Percentiles rank a stretch among this genome's conserved stretches.
phyloP scores from a whole-genome alignment of 257 asterid genomes.

The Plantago elongata region DNA sequence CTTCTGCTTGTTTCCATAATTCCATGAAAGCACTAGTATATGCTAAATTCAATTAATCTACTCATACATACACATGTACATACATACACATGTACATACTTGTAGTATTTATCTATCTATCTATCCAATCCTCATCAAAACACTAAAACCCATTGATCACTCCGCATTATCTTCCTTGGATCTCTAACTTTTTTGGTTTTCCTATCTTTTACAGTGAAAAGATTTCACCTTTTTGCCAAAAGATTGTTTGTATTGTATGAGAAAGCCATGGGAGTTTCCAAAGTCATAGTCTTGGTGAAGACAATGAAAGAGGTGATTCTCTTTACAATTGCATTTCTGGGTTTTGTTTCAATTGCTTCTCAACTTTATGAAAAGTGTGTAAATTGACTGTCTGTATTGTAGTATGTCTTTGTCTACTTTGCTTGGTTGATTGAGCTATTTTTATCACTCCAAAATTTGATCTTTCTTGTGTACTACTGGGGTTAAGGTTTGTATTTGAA shows the following conservation, averaged over 20 bases:
- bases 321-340: neutral
- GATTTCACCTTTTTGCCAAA: constrained; percentile 20
- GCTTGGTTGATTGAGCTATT: constrained; percentile 13
- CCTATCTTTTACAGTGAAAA: constrained; percentile 25
- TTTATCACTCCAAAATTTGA: constrained; percentile 9
- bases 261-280: constrained; percentile 39
- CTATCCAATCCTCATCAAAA: constrained; percentile 1
- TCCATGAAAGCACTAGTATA: constrained; percentile 24
- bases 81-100: neutral
- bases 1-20: constrained; percentile 35
- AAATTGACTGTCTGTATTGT: constrained; percentile 17
- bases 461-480: constrained; percentile 9
- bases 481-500: neutral
- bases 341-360: constrained; percentile 13
- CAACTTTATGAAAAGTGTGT: constrained; percentile 10
- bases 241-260: constrained; percentile 19
- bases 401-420: neutral
- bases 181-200: constrained; percentile 37
- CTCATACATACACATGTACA: neutral
- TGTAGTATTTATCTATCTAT: constrained; percentile 16
- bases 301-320: constrained; percentile 19
- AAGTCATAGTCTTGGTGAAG: constrained; percentile 28
- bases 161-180: constrained; percentile 57
- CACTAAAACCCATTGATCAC: constrained; percentile 30
- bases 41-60: neutral